Base-by-base conservation (phyloP, 495 filamentous ascomycete species). In the Lophium mytilinum region DNA sequence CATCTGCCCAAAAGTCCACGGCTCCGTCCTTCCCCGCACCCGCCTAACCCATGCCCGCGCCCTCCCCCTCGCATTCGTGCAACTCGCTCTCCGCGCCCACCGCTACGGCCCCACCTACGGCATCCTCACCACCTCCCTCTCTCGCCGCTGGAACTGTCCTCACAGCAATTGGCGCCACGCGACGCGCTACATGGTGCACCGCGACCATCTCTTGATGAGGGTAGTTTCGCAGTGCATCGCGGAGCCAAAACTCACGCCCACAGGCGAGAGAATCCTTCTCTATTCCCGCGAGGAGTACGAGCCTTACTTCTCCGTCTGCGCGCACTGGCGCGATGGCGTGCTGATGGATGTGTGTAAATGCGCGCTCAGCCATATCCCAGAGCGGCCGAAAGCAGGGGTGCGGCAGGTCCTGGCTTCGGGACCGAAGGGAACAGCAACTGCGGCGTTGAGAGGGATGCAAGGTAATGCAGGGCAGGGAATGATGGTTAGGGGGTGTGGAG, bases 241-340 rank as follows among this genome's bases (percentile, higher is more conserved):
- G 0, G 53, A 66, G 3, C 66, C 72, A 0, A 70, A 57, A 3
- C 68, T 81, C 4, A 73, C 78, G 0, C 64, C 72, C 1, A 74
- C 72, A 11, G 66, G 68, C 0, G 66, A 76, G 56, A 76, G 80
- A 0, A 64, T 80, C 11, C 72, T 84, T 7, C 73, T 84, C 17
- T 81, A 78, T 68, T 75, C 73, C 18, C 74, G 78, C 37, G 76
- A 81, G 36, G 79, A 84, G 62, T 83, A 80, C 71, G 76, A 72
- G 66, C 80, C 81, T 0, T 82, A 76, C 59, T 83, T 82, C 74
- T 77, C 73, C 9, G 74, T 70, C 3, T 84, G 80, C 65, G 73
- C 78, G 18, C 81, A 84, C 67, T 83, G 80, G 80, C 72, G 74
- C 19, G 76, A 82, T 58, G 81, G 81, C 52, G 75, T 78, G 40